Evolutionary conservation across 1,284 basidiomycete species (phyloP), one percentile per base, ranked within the genome.

Genomic region (Malassezia obtusa): DNA sequence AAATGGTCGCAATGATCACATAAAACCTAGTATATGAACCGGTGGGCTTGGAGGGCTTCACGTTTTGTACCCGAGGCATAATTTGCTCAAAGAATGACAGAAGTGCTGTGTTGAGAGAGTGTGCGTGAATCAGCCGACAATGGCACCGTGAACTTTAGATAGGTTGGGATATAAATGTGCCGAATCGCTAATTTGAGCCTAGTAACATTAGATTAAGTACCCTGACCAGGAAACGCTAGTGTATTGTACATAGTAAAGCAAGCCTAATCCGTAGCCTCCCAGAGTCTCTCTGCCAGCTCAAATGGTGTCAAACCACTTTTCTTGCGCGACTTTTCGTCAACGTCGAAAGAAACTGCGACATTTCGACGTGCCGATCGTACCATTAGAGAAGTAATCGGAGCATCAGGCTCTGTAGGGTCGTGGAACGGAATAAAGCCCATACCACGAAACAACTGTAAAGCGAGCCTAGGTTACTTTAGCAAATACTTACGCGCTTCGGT

Each of bases 341-440:
- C 58, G 22, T 67, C 65, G 45, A 67, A 59, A 9, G 64, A 62
- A 36, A 60, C 55, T 7, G 65, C 65, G 0, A 62, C 59, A 44
- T 67, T 67, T 5, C 61, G 37, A n/a, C 56, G 57, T 25, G 61
- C 57, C 8, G 58, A 60, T 3, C 63, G 58, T 17, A 67, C 65
- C 4, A 67, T 47, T 32, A 67, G 52, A 32, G 47, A 58, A 5
- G 59, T 55, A 52, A 62, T 62, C 12, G 31, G 36, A 19, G 30
- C 46, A 24, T 53, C 49, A 15, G 47, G 19, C 24, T 44, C 32
- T 11, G 9, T 17, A 5, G 38, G 35, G 19, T 52, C 43, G 14
- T 63, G 59, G 38, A 53, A 53, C 0, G 65, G 65, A 2, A 67
- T 36, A 45, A 67, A 67, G 14, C 65, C 65, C 4, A 67, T 58